Conservation (phyloP, 108 stramenopile genomes). For the Skeletonema potamos region DNA sequence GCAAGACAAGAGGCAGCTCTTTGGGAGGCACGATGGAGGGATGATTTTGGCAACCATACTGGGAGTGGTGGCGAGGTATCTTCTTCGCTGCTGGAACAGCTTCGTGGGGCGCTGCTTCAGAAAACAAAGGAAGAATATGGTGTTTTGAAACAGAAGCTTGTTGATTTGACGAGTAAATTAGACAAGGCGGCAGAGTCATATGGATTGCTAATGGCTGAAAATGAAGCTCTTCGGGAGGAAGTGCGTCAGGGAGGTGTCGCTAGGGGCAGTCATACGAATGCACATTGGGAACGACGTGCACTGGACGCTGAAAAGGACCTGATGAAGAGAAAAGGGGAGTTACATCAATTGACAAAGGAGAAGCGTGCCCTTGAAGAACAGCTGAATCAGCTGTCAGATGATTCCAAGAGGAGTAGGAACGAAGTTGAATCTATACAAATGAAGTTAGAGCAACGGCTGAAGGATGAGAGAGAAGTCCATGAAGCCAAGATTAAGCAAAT, state of each 20-base stretch:
- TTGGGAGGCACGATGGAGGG: slow-evolving; percentile 33
- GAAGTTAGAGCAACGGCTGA: slow-evolving; percentile 1
- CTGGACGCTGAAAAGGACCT: not conserved
- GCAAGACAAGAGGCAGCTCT: slow-evolving; percentile 35
- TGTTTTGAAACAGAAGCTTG: slow-evolving; percentile 3
- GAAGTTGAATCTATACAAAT: not conserved
- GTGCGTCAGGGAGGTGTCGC: not conserved
- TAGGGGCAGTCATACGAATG: not conserved
- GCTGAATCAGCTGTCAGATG: not conserved
- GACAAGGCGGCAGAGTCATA: slow-evolving; percentile 1
- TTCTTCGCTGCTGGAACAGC: slow-evolving; percentile 3
- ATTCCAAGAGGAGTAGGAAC: not conserved
- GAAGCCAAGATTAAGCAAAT: not conserved
- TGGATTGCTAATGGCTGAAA: slow-evolving; percentile 10
- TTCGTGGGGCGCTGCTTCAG: slow-evolving; percentile 23
- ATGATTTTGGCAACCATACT: slow-evolving; percentile 13
- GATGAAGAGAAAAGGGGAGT: not conserved
- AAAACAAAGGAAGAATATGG: slow-evolving; percentile 11
- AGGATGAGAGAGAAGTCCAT: not conserved
- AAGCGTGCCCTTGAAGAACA: not conserved
- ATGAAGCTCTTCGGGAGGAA: slow-evolving; percentile 8
- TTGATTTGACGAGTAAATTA: not conserved
- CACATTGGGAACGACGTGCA: slow-evolving; percentile 1
- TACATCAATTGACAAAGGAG: not conserved
- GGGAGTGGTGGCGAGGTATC: not conserved